phyloP scores from a whole-genome alignment of 1,284 basidiomycete species.

The Lignosus rhinocerotis region DNA sequence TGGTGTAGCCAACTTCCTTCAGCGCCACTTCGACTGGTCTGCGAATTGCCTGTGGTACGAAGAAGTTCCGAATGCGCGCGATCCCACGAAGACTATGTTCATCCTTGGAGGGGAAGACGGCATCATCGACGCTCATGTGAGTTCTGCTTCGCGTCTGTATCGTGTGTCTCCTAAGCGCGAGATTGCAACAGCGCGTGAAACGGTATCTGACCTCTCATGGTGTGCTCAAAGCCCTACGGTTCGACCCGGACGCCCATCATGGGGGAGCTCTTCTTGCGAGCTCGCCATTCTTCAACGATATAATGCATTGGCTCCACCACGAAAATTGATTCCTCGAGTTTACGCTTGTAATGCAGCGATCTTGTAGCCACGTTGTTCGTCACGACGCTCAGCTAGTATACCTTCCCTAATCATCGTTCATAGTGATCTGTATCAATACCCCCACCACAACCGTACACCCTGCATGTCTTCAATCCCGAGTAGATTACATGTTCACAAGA shows the following conservation, averaged over 20 bases:
- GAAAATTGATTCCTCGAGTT: slow-evolving; percentile 1
- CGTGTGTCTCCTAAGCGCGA: not conserved
- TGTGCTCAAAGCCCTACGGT: slow-evolving; percentile 67
- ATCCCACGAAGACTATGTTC: slow-evolving; percentile 62
- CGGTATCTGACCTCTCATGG: slow-evolving; percentile 78
- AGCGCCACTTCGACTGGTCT: slow-evolving; percentile 83
- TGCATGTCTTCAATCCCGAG: not conserved
- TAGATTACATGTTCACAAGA: not conserved
- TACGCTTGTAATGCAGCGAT: not conserved
- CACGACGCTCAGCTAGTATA: not conserved
- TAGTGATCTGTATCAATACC: slow-evolving; percentile 10
- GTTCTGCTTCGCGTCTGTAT: slow-evolving; percentile 18
- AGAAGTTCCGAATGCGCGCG: slow-evolving; percentile 78
- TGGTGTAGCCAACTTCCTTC: slow-evolving; percentile 83
- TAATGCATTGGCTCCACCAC: slow-evolving; percentile 66
- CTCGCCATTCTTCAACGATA: slow-evolving; percentile 53
- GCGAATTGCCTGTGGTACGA: slow-evolving; percentile 89
- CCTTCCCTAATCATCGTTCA: not conserved
- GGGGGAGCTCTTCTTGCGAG: slow-evolving; percentile 69
- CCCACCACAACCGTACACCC: not conserved
- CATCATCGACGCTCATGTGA: slow-evolving; percentile 73
- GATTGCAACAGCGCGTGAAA: slow-evolving; percentile 57
- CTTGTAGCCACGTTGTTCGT: not conserved
- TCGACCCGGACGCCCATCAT: slow-evolving; percentile 68
- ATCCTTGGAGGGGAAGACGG: slow-evolving; percentile 81